These are phyloP conservation scores for Pythium chondricola DNA, from an alignment of 352 stramenopile genomes.

Conservation along the genomic window DNA sequence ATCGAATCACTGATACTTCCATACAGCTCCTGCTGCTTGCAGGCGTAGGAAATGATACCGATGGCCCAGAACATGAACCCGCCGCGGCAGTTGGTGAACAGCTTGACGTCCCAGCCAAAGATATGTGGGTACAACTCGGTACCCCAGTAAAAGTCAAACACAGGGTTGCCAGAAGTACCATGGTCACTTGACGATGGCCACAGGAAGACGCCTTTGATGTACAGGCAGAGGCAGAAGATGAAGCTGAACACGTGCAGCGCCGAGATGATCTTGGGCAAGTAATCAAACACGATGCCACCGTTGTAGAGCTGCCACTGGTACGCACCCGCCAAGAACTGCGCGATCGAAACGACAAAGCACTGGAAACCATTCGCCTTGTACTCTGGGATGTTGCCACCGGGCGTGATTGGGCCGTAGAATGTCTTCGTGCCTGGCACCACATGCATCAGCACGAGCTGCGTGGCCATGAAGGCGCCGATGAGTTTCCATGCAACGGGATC, in stretches of 20 bases:
- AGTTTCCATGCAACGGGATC: constrained; percentile 86
- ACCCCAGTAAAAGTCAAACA: constrained; percentile 97
- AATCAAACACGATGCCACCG: constrained; percentile 81
- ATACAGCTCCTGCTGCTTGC: constrained; percentile 78
- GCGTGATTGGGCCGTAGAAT: constrained; percentile 81
- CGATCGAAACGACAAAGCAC: constrained; percentile 85
- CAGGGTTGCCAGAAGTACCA: constrained; percentile 86
- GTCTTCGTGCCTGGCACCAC: constrained; percentile 83
- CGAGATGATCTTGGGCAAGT: constrained; percentile 82
- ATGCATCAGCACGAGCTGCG: constrained; percentile 89
- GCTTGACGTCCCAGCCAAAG: constrained; percentile 93
- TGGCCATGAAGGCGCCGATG: constrained; percentile 82
- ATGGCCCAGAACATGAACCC: constrained; percentile 97
- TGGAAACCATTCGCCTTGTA: constrained; percentile 93
- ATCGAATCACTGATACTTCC: constrained; percentile 85
- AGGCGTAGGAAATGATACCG: constrained; percentile 87
- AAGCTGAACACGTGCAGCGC: constrained; percentile 95
- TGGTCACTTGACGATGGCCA: constrained; percentile 88
- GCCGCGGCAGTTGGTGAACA: constrained; percentile 96
- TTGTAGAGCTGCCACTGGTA: constrained; percentile 53
- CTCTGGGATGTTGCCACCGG: constrained; percentile 83
- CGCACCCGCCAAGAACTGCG: constrained; percentile 55
- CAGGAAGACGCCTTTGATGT: constrained; percentile 87
- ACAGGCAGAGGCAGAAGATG: constrained; percentile 88
- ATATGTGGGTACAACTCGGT: constrained; percentile 95